Evolutionary conservation across 768 basidiomycete species (phyloP).

Genomic region (Trametes cubensis): DNA sequence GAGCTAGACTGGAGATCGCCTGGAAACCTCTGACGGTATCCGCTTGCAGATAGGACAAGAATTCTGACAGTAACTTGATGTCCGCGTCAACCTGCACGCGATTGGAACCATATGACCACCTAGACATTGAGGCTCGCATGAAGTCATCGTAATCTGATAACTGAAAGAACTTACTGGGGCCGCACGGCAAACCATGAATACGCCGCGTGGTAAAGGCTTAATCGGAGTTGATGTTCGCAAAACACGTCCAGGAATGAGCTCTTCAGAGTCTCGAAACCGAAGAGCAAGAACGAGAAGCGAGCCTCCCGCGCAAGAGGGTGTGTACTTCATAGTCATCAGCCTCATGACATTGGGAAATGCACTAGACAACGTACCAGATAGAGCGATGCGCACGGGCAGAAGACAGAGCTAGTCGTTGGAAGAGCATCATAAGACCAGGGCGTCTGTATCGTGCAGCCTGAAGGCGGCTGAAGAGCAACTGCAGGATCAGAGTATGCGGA

Average conservation of each 20-base stretch:
- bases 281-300: constrained; percentile 86
- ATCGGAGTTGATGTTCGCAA: constrained; percentile 76
- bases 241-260: constrained; percentile 84
- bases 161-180: constrained; percentile 69
- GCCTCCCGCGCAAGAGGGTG: constrained; percentile 91
- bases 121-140: constrained; percentile 33
- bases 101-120: constrained; percentile 97
- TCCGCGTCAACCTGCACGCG: constrained; percentile 89
- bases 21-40: constrained; percentile 67
- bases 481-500: constrained; percentile 82
- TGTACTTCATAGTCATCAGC: constrained; percentile 53
- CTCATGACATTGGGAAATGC: not conserved
- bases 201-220: constrained; percentile 75
- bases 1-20: constrained; percentile 64
- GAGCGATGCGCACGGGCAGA: constrained; percentile 68
- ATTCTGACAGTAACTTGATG: constrained; percentile 83
- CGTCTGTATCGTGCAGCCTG: constrained; percentile 92
- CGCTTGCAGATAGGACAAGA: constrained; percentile 72
- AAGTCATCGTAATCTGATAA: not conserved
- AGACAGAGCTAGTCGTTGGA: constrained; percentile 83
- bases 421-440: constrained; percentile 80
- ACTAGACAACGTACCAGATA: constrained; percentile 64
- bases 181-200: constrained; percentile 92
- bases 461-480: constrained; percentile 88
- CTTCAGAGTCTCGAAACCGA: constrained; percentile 90